Percentiles rank a stretch among this genome's conserved stretches.
phyloP scores from a whole-genome alignment of 2,329 filamentous ascomycete genomes.

The Colletotrichum endophyticum region DNA sequence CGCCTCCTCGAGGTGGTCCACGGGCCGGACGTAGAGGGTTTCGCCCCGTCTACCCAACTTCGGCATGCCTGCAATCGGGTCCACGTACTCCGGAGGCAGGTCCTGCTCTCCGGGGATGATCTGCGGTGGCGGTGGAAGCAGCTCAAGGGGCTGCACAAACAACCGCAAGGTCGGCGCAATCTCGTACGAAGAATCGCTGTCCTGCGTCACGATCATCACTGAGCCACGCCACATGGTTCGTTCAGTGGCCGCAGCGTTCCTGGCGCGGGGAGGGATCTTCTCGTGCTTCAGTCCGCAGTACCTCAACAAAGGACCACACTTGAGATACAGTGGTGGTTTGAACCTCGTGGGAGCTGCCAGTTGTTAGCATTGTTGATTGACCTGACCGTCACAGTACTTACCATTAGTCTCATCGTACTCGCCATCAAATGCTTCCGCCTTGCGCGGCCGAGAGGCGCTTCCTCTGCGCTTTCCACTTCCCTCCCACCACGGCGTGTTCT shows the following conservation, averaged over 20 bases:
- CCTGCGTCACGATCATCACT: conserved; percentile 93
- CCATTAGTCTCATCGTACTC: conserved; percentile 69
- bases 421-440: conserved; percentile 69
- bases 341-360: conserved; percentile 71
- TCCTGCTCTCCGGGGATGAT: conserved; percentile 68
- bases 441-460: conserved; percentile 55
- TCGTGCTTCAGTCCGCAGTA: conserved; percentile 85
- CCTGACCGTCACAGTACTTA: conserved; percentile 32
- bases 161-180: conserved; percentile 80
- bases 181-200: conserved; percentile 82
- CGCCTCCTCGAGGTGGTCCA: conserved; percentile 82
- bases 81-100: conserved; percentile 81
- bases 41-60: conserved; percentile 86
- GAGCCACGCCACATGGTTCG: conserved; percentile 91
- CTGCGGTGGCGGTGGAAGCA: conserved; percentile 78
- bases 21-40: conserved; percentile 85
- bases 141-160: conserved; percentile 85
- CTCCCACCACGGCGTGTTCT: conserved; percentile 80
- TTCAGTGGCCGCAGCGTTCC: conserved; percentile 46
- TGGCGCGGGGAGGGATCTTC: conserved; percentile 44
- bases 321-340: conserved; percentile 82
- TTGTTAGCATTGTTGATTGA: not conserved
- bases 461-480: conserved; percentile 51
- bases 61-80: conserved; percentile 85
- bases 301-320: conserved; percentile 87